Base-by-base conservation (phyloP, 768 basidiomycete genomes). In the Leccinum olivaceopallidum region DNA sequence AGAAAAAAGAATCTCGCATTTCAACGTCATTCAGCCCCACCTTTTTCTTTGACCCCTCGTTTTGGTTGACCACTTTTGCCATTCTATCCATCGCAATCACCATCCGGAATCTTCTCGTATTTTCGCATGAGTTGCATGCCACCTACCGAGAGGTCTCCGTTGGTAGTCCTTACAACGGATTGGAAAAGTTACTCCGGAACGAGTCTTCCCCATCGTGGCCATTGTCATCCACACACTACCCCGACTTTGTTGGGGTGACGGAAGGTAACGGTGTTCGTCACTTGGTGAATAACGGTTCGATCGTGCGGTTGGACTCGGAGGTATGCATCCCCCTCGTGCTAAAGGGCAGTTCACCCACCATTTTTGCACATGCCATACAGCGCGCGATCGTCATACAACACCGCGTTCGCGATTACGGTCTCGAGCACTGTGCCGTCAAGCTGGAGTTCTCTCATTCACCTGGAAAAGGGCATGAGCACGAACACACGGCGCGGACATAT, bases 171-270 rank as follows among this genome's bases (percentile, higher is more conserved):
- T 70, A 70, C 47, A 67, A 57, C 7, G 69, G 69, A 6, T 39
- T 71, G 26, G 69, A 67, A 39, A 69, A 52, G 51, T 56, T 70
- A 6, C n/a, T 58, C 18, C 67, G 69, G 14, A 70, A 70, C n/a
- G 62, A 60, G 22, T 69, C 70, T n/a, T 71, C 69, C 5, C 68
- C 67, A 16, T 69, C 56, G 16, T 70, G 69, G 70, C 69, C 69
- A 6, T 61, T 70, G 37, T 60, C 60, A 5, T 65, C 67, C n/a
- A 67, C 14, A 13, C 61, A 62, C 58, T 56, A 64, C n/a, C 65
- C 65, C 4, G 67, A 71, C 57, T 70, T 71, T 42, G 14, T 69
- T 6, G 67, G 60, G 20, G 53, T 62, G 2, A 65, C 62, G 6
- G 65, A 65, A 16, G 63, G 47, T 20, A 32, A 30, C 18, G 9